Evolutionary conservation across 129 eudicot species (phyloP), one percentile per base, ranked within the genome.

Genomic region (Flaveria ramosissima): DNA sequence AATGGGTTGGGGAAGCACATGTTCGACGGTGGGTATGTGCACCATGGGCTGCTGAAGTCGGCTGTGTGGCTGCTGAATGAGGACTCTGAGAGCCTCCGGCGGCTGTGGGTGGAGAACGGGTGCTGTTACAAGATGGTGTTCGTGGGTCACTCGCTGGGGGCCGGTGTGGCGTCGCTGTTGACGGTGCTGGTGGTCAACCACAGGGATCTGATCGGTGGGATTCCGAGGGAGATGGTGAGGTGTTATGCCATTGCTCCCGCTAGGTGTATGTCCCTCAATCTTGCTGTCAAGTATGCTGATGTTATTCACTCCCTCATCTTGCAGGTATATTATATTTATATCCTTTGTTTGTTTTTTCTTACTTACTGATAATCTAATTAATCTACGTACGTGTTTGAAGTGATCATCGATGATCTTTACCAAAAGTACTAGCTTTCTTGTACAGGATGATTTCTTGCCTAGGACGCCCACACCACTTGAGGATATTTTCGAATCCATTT

Each of bases 21-120:
- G 90, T 89, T 89, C 59, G 97, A 92, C 46, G 97, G 97, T 2
- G 97, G 97, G 24, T 92, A 78, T 76, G 97, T 92, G 55, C 97
- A 88, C 42, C 91, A 89, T 68, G 93, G 97, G 80, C 43, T 92
- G 80, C 75, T 92, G 83, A 89, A 89, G 17, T 84, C 93, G 6
- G 96, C 93, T 11, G 80, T 81, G 20, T 89, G 96, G 96, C 53
- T 92, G 77, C 41, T 92, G 81, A 86, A 83, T 24, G 68, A 76
- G 3, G 96, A 89, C 30, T 82, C 88, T 10, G 96, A 88, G 82
- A 83, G 83, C 21, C 39, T 92, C 46, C 66, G 65, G 66, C 66
- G 70, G 39, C 47, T 86, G 67, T 89, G 96, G 97, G 75, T 80
- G 53, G 91, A 89, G 46, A 89, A 76, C 20, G 97, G 96, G 13